phyloP scores from a whole-genome alignment of 2,329 filamentous ascomycete genomes.

The Xylariaceae sp. region DNA sequence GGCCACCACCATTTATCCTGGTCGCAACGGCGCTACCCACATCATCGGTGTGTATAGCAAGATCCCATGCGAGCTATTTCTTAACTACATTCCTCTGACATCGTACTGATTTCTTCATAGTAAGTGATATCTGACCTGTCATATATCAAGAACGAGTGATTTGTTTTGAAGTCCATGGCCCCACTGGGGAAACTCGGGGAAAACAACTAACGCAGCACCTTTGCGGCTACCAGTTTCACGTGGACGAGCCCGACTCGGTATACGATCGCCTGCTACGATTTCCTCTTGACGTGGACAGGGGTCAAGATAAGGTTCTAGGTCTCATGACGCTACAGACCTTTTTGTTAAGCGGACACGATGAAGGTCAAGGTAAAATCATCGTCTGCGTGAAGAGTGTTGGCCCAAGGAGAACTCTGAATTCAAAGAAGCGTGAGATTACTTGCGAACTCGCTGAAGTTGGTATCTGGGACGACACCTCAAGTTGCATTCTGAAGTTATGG shows the following conservation, averaged over 20 bases:
- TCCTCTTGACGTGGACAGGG: slow-evolving; percentile 42
- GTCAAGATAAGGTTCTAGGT: slow-evolving; percentile 34
- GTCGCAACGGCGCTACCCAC: slow-evolving; percentile 51
- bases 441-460: slow-evolving; percentile 48
- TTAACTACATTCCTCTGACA: no score
- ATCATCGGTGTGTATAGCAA: no score
- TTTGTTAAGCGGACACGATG: slow-evolving; percentile 51
- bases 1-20: slow-evolving; percentile 57
- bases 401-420: slow-evolving; percentile 45
- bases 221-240: no score
- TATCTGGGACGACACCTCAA: slow-evolving; percentile 57
- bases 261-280: slow-evolving; percentile 41
- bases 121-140: no score
- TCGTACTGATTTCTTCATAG: no score
- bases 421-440: slow-evolving; percentile 45
- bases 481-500: slow-evolving; percentile 54
- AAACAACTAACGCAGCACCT: no score
- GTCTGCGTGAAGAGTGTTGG: slow-evolving; percentile 59
- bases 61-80: no score
- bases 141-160: no score
- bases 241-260: slow-evolving; percentile 38
- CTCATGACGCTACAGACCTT: slow-evolving; percentile 58
- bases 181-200: no score
- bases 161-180: no score
- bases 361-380: slow-evolving; percentile 49